A percentile compares a stretch with the other conserved stretches of the same genome.
Evolutionary conservation across 2,329 filamentous ascomycete genomes (phyloP).

Genomic region (Sclerotinia sclerotiorum): DNA sequence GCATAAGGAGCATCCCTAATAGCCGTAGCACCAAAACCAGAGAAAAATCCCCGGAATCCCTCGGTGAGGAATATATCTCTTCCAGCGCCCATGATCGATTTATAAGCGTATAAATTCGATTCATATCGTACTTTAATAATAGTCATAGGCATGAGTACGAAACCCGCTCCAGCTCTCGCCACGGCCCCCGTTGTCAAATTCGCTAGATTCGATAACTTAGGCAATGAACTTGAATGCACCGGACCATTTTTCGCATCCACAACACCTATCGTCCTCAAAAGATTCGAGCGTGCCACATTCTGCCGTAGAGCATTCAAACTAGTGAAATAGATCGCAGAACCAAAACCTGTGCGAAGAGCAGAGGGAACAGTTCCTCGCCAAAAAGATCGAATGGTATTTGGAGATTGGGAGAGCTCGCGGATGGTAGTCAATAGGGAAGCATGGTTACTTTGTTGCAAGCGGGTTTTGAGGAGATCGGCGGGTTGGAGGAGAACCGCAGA

Average conservation of each 20-base stretch:
- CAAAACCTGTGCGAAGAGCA: constrained; percentile 88
- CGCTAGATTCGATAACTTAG: constrained; percentile 77
- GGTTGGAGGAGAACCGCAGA: constrained; percentile 91
- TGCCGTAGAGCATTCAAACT: constrained; percentile 82
- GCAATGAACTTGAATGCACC: constrained; percentile 67
- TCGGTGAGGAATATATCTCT: constrained; percentile 71
- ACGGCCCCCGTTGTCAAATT: constrained; percentile 84
- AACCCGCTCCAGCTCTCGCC: constrained; percentile 82
- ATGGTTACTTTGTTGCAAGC: constrained; percentile 82
- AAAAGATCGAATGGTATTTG: constrained; percentile 64
- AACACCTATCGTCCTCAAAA: constrained; percentile 41
- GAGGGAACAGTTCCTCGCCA: constrained; percentile 94
- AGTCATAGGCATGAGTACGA: constrained; percentile 92
- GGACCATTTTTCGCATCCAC: constrained; percentile 31
- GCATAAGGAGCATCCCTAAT: constrained; percentile 95
- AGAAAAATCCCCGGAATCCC: constrained; percentile 82
- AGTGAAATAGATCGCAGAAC: constrained; percentile 92
- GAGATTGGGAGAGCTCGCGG: constrained; percentile 65
- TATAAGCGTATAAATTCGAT: constrained; percentile 80
- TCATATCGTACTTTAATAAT: constrained; percentile 97
- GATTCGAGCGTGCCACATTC: constrained; percentile 52
- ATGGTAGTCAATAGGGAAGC: constrained; percentile 69
- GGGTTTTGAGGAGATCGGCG: constrained; percentile 93
- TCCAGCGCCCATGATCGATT: constrained; percentile 69
- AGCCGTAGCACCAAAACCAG: constrained; percentile 90